Conservation (phyloP, 148 eudicot species). For the Rheum nobile region DNA sequence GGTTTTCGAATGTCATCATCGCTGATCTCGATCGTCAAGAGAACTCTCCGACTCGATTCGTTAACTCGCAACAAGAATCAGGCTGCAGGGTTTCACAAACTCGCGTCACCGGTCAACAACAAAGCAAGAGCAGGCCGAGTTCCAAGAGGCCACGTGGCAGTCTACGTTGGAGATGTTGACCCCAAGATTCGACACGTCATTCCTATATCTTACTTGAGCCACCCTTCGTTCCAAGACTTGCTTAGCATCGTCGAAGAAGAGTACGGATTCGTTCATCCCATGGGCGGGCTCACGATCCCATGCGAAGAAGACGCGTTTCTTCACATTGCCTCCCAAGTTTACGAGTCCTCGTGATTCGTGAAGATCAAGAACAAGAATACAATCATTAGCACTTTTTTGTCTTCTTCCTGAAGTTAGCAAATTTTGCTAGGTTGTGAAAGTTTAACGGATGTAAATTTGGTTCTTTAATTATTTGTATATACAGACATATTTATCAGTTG, state of each 20-base stretch:
- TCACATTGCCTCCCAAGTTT: neutral
- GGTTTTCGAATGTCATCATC: constrained; percentile 15
- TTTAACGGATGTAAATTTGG: too few relatives aligned
- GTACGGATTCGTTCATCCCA: neutral
- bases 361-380: neutral
- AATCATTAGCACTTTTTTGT: too few relatives aligned
- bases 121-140: too few relatives aligned
- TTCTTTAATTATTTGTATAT: too few relatives aligned
- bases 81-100: too few relatives aligned
- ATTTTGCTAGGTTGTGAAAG: too few relatives aligned
- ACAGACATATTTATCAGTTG: too few relatives aligned
- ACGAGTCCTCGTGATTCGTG: neutral
- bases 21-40: constrained; percentile 16
- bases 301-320: neutral
- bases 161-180: neutral
- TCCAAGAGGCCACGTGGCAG: neutral
- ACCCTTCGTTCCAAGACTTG: neutral
- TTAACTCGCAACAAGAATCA: neutral
- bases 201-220: neutral
- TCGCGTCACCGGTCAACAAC: too few relatives aligned
- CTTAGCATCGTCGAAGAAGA: neutral
- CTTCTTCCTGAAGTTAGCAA: too few relatives aligned
- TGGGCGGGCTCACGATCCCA: neutral
- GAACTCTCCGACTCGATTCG: constrained; percentile 8
- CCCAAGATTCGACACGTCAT: neutral